phyloP scores from a whole-genome alignment of 2,329 filamentous ascomycete genomes.

The Davidsoniella eucalypti region DNA sequence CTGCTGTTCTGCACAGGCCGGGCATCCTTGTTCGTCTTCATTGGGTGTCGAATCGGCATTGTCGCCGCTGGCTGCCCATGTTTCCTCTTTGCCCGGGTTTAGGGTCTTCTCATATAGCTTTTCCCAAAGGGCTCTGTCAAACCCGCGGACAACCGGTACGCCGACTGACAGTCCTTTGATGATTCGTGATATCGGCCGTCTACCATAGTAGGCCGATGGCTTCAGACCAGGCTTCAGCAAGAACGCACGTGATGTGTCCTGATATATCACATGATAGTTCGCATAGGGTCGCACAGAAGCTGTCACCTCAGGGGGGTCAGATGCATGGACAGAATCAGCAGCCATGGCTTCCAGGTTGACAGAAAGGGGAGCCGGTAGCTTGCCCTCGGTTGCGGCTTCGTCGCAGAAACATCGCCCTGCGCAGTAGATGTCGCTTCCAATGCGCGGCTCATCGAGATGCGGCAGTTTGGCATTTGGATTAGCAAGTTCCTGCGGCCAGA shows the following conservation, averaged over 20 bases:
- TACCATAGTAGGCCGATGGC: conserved; percentile 70
- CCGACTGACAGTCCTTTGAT: conserved; percentile 70
- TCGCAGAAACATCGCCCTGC: conserved; percentile 42
- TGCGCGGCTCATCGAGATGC: conserved; percentile 21
- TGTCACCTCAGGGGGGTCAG: conserved; percentile 17
- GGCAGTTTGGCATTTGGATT: conserved; percentile 12
- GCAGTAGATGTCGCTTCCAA: conserved; percentile 40
- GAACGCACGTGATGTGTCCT: conserved; percentile 59
- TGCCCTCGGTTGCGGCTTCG: conserved; percentile 40
- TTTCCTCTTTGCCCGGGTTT: conserved; percentile 18
- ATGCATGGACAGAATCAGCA: conserved; percentile 17
- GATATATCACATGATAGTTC: conserved; percentile 74
- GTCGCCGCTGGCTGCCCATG: conserved; percentile 18
- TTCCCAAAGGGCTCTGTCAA: conserved; percentile 63
- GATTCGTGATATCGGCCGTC: conserved; percentile 69
- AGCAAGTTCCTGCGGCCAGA: conserved; percentile 47
- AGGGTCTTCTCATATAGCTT: conserved; percentile 42
- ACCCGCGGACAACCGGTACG: conserved; percentile 76
- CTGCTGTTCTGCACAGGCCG: conserved; percentile 47
- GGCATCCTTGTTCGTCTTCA: conserved; percentile 22
- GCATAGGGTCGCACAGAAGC: conserved; percentile 42
- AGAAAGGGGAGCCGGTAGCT: conserved; percentile 11
- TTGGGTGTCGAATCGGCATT: not conserved
- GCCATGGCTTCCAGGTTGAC: not conserved
- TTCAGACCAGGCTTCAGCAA: conserved; percentile 73